phyloP scores from a whole-genome alignment of 805 yeast species.

The Candida andamanensis region DNA sequence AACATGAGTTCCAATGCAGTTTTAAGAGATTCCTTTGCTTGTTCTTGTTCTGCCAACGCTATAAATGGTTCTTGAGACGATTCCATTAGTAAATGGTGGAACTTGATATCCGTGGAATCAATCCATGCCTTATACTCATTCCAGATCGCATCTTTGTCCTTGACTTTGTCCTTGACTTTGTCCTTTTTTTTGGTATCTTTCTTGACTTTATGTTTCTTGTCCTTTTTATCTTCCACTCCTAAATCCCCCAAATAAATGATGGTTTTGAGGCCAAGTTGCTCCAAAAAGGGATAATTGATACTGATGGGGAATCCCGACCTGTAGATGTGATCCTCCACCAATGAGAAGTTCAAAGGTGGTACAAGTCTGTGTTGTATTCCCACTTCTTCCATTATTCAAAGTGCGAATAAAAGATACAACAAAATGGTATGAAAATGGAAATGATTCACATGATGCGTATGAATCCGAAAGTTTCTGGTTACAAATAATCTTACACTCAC shows the following conservation, averaged over 20 bases:
- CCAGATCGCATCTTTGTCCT: slow-evolving; percentile 52
- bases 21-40: slow-evolving; percentile 44
- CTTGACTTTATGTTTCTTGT: slow-evolving; percentile 41
- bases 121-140: slow-evolving; percentile 70
- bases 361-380: slow-evolving; percentile 36
- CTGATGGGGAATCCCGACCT: slow-evolving; percentile 94
- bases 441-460: too few relatives aligned
- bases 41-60: slow-evolving; percentile 42
- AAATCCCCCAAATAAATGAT: slow-evolving; percentile 78
- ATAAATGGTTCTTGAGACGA: slow-evolving; percentile 75
- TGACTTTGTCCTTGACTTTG: slow-evolving; percentile 36
- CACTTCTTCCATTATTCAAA: too few relatives aligned
- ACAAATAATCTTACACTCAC: too few relatives aligned
- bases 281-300: slow-evolving; percentile 73
- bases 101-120: slow-evolving; percentile 41
- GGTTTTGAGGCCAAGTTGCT: slow-evolving; percentile 64
- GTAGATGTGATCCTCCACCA: slow-evolving; percentile 83
- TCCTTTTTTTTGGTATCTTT: slow-evolving; percentile 17
- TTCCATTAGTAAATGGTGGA: slow-evolving; percentile 60
- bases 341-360: slow-evolving; percentile 88
- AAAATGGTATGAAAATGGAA: too few relatives aligned
- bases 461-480: too few relatives aligned
- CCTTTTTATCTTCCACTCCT: slow-evolving; percentile 20
- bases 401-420: too few relatives aligned
- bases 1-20: slow-evolving; percentile 52